Evolutionary conservation across 441 rosid genomes (phyloP), one percentile per base, ranked within the genome.

Genomic region (Raphanus hybrid): DNA sequence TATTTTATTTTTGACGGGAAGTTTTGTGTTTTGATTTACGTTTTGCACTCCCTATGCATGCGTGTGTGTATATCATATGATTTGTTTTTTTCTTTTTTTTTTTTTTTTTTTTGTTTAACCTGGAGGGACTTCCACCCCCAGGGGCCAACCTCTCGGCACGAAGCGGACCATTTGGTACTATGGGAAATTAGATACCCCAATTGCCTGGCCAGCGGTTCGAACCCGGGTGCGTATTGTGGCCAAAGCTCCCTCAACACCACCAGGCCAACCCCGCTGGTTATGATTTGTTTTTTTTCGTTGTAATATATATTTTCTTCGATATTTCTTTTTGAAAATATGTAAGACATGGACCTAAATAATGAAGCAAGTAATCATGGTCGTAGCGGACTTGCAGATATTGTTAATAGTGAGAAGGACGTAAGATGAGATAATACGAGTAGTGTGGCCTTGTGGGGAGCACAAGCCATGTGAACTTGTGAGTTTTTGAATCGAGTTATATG

Each of bases 1-100:
- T 57, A 16, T 79, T 79, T 79, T 37, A 37, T 79, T 74, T 70
- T 79, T 78, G 78, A 66, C 74, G 74, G 78, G 75, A 73, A 73
- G 14, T 68, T 67, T 67, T 73, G 65, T 73, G 73, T 52, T 23
- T 59, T 72, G 8, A 20, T 70, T 55, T 69, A 35, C 59, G 2
- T 45, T 58, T 12, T 57, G 23, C 26, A n/a, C 16, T 48, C 55
- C 69, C 35, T 65, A 65, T 77, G 32, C 76, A 77, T 71, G 61
- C 76, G 63, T 77, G 37, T 71, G 77, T 66, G 0, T 64, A 58
- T 71, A 6, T 64, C 64, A 71, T 57, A 16, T 16, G 26, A 0
- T 35, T 18, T 60, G 15, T 35, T 14, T 8, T 10, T 18, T 37
- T 1, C 41, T 8, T 18, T 18, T 18, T 18, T 18, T 18, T 18